phyloP scores from a whole-genome alignment of 176 grass and related monocot species.

The Carex littledalei region DNA sequence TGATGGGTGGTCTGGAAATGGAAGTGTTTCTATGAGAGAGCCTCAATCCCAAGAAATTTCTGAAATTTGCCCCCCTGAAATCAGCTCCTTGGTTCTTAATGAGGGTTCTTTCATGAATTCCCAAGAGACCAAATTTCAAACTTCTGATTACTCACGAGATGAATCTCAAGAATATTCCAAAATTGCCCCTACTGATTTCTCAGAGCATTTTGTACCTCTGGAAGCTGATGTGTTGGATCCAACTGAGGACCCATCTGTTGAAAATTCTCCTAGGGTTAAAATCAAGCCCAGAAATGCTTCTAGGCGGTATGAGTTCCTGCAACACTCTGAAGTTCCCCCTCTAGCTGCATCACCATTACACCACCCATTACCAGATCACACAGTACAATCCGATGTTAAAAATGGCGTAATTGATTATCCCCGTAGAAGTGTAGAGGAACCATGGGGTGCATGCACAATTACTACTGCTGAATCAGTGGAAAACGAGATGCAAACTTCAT shows the following conservation, averaged over 20 bases:
- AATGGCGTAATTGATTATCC: not conserved
- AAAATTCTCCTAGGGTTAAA: constrained; percentile 17
- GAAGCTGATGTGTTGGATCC: constrained; percentile 9
- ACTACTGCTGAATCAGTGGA: not conserved
- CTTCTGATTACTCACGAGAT: constrained; percentile 4
- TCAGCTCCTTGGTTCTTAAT: constrained; percentile 19
- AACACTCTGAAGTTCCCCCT: constrained; percentile 15
- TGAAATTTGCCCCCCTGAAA: constrained; percentile 36
- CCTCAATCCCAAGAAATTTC: constrained; percentile 31
- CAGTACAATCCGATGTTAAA: constrained; percentile 1
- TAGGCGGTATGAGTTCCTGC: not conserved
- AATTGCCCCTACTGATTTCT: constrained; percentile 31
- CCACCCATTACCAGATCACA: not conserved
- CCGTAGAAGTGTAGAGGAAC: not conserved
- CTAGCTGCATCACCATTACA: not conserved
- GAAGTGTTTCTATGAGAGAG: not conserved
- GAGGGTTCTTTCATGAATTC: constrained; percentile 21
- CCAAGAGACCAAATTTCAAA: not conserved
- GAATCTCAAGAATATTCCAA: constrained; percentile 33
- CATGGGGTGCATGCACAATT: constrained; percentile 3
- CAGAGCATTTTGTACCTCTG: not conserved
- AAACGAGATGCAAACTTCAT: not conserved
- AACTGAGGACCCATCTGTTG: not conserved
- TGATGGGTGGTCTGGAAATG: constrained; percentile 12
- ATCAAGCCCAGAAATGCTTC: constrained; percentile 20